Percentiles rank a stretch among this genome's conserved stretches.
Evolutionary conservation across 129 eudicot genomes (phyloP).

Genomic region (Flaveria bidentis): DNA sequence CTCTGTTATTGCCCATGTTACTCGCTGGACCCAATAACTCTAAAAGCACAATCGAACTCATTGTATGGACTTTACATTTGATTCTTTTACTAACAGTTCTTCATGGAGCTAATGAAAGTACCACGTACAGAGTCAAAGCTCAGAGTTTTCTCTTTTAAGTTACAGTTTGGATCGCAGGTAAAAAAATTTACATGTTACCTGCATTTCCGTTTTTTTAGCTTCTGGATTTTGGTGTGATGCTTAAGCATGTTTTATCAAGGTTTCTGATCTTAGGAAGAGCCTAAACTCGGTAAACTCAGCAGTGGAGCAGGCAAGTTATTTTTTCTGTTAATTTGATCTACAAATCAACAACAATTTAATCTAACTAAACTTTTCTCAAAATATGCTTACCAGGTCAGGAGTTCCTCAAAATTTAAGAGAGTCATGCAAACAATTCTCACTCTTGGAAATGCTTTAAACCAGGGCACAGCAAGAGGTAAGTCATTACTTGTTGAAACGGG

Average conservation of each 20-base stretch:
- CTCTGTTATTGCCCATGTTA: not conserved
- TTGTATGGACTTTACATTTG: not conserved
- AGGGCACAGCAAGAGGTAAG: constrained; percentile 94
- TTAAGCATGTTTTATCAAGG: constrained; percentile 36
- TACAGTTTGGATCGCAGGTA: constrained; percentile 79
- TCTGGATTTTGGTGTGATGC: constrained; percentile 22
- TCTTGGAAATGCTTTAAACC: constrained; percentile 90
- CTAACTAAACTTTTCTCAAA: not conserved
- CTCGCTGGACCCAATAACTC: not conserved
- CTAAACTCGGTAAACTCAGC: constrained; percentile 67
- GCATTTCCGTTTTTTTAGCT: constrained; percentile 4
- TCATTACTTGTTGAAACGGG: not conserved
- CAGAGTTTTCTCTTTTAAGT: constrained; percentile 78
- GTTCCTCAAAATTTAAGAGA: constrained; percentile 76
- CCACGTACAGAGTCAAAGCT: constrained; percentile 92
- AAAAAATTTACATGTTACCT: constrained; percentile 7
- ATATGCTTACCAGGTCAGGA: constrained; percentile 61
- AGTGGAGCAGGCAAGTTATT: constrained; percentile 70
- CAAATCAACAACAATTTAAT: constrained; percentile 1
- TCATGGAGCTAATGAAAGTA: constrained; percentile 94
- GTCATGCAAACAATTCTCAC: constrained; percentile 88
- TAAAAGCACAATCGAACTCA: not conserved
- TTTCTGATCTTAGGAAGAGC: constrained; percentile 73
- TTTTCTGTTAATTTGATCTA: constrained; percentile 15
- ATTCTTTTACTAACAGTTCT: constrained; percentile 54